Percentiles rank a stretch among this genome's conserved stretches.
Conservation (phyloP, 2,329 filamentous ascomycete genomes). For the Dothidotthia symphoricarpi region DNA sequence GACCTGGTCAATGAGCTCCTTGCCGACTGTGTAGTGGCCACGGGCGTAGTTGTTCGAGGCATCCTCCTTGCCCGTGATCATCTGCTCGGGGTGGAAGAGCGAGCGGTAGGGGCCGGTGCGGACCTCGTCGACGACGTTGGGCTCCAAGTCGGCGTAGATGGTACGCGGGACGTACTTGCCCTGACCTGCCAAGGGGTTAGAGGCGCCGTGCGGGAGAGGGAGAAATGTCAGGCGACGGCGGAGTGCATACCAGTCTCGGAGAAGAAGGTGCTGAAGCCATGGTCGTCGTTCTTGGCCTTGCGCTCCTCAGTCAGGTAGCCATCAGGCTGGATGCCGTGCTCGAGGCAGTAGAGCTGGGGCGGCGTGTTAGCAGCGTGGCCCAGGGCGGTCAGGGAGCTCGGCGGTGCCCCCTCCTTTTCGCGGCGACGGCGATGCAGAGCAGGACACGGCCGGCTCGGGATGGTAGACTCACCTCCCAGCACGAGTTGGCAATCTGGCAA, state of each 20-base stretch:
- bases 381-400: slow-evolving; percentile 32
- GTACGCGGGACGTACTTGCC: slow-evolving; percentile 98
- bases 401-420: slow-evolving; percentile 30
- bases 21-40: slow-evolving; percentile 99
- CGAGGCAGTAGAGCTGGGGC: slow-evolving; percentile 93
- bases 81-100: slow-evolving; percentile 98
- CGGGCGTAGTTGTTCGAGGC: slow-evolving; percentile 99
- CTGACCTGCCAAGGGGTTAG: slow-evolving; percentile 63
- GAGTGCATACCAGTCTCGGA: slow-evolving; percentile 83
- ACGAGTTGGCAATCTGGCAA: slow-evolving; percentile 99
- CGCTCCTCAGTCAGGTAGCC: slow-evolving; percentile 98
- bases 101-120: slow-evolving; percentile 94
- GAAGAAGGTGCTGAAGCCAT: slow-evolving; percentile 99
- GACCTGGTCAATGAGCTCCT: slow-evolving; percentile 98
- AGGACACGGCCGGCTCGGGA: slow-evolving; percentile 9
- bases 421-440: slow-evolving; percentile 7
- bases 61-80: slow-evolving; percentile 99
- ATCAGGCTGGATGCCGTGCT: slow-evolving; percentile 99
- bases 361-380: slow-evolving; percentile 30
- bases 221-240: slow-evolving; percentile 27
- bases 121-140: slow-evolving; percentile 99
- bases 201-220: slow-evolving; percentile 15
- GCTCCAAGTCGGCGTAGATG: slow-evolving; percentile 99
- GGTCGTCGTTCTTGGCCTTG: slow-evolving; percentile 87
- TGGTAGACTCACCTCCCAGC: slow-evolving; percentile 91